Base-by-base conservation (phyloP, 176 grass and related monocot species). In the Puya raimondii region DNA sequence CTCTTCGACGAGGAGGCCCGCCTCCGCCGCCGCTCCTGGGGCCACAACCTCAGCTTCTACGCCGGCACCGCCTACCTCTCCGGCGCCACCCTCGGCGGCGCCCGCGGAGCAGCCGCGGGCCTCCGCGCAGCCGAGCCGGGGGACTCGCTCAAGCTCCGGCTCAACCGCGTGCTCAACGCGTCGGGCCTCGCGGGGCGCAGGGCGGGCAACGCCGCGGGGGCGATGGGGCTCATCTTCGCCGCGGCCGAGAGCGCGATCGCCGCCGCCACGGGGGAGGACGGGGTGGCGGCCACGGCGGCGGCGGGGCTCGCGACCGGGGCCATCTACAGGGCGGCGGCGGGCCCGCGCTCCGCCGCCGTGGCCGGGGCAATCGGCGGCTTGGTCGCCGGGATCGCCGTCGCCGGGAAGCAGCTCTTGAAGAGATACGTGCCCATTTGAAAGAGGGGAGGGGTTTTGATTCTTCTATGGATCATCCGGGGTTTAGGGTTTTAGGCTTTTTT, bases 401-500 rank as follows among this genome's bases (percentile, higher is more conserved):
- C 66, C 10, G 75, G 75, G 13, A 77, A 69, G 65, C 75, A 69
- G 29, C 51, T 69, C 64, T 25, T 22, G 9, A 77, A 77, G 66
- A 56, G 75, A 77, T 69, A 77, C 26, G 42, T 77, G 3, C 66
- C 75, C n/a, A 77, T 77, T n/a, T 77, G 6, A 68, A 75, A 73
- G 17, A 18, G 4, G 64, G 33, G 33, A 42, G 33, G 33, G 33
- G 33, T 42, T 42, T 66, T 66, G 10, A 17, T 18, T 50, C 17
- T 25, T 12, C 8, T 12, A 3, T 27, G 56, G 29, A 49, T 54
- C n/a, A 12, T 58, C 58, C 49, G 23, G 51, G 21, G 26, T 64
- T 22, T 16, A 23, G 33, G 9, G 56, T 48, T 71, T 25, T 7
- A 42, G 0, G 52, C 22, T 18, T 14, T 26, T 15, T 17, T 15